These are phyloP conservation scores for Ophiostoma montium DNA, from an alignment of 2,329 filamentous ascomycete genomes.

Conservation along the genomic window DNA sequence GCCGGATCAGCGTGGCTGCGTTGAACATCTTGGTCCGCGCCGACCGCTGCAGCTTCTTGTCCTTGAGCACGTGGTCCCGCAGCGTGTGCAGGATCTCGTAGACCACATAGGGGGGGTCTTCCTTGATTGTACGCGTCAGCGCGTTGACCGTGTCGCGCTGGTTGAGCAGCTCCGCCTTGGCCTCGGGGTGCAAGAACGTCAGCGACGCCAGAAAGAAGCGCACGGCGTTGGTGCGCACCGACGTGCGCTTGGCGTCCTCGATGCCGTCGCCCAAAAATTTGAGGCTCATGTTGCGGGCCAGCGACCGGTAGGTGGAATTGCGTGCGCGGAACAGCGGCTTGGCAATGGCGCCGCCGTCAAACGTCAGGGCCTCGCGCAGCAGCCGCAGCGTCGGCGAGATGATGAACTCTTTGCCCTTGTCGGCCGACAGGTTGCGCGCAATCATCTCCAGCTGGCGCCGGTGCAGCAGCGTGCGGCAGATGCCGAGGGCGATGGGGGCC, in stretches of 20 bases:
- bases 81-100: constrained; percentile 60
- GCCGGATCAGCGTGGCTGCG: constrained; percentile 54
- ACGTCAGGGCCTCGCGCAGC: constrained; percentile 68
- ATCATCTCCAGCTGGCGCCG: constrained; percentile 70
- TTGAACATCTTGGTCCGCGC: constrained; percentile 66
- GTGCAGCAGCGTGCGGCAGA: constrained; percentile 72
- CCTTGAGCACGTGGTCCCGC: constrained; percentile 56
- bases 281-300: constrained; percentile 71
- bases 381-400: constrained; percentile 80
- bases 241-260: constrained; percentile 57
- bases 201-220: constrained; percentile 69
- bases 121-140: constrained; percentile 62
- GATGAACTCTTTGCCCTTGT: constrained; percentile 72
- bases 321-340: constrained; percentile 64
- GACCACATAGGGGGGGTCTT: constrained; percentile 63
- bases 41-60: constrained; percentile 57
- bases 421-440: constrained; percentile 62
- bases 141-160: constrained; percentile 57
- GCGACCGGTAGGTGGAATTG: constrained; percentile 63
- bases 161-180: constrained; percentile 70
- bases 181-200: constrained; percentile 60
- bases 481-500: constrained; percentile 56
- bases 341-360: constrained; percentile 74
- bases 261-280: constrained; percentile 41
- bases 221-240: constrained; percentile 69